Evolutionary conservation across 805 yeast species (phyloP).

Genomic region (Jamesozyma lodderae): DNA sequence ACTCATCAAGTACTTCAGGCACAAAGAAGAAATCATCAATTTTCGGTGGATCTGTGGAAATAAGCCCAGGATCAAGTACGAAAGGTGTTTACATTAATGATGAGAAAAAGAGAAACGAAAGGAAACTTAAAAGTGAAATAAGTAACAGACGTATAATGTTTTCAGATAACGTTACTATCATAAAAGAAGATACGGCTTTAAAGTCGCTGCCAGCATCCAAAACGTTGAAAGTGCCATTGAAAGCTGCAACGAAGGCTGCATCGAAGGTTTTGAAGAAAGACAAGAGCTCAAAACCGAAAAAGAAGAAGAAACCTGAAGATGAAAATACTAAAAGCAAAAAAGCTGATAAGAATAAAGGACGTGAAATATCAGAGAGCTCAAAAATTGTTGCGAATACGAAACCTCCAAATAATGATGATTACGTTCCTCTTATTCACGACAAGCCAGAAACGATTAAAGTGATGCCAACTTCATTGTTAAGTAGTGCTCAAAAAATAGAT

Average conservation of each 20-base stretch:
- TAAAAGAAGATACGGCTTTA: constrained; percentile 3
- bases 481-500: too few species aligned
- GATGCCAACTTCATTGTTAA: too few species aligned
- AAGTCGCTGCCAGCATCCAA: constrained; percentile 3
- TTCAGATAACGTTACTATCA: constrained; percentile 15
- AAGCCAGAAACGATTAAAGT: background rate
- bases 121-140: constrained; percentile 2
- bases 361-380: too few species aligned
- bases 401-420: constrained; percentile 5
- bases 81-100: constrained; percentile 13
- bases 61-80: constrained; percentile 4
- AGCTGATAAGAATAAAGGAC: background rate
- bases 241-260: background rate
- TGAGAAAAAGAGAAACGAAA: constrained; percentile 6
- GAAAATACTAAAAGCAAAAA: background rate
- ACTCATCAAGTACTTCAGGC: constrained; percentile 8
- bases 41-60: constrained; percentile 20
- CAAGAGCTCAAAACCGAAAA: background rate
- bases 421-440: constrained; percentile 10
- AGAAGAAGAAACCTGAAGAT: background rate
- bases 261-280: background rate
- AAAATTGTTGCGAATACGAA: too few species aligned
- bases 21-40: constrained; percentile 28
- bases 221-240: background rate
- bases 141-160: constrained; percentile 16